phyloP scores from a whole-genome alignment of 345 rosid species.

The Dipteronia sinensis region DNA sequence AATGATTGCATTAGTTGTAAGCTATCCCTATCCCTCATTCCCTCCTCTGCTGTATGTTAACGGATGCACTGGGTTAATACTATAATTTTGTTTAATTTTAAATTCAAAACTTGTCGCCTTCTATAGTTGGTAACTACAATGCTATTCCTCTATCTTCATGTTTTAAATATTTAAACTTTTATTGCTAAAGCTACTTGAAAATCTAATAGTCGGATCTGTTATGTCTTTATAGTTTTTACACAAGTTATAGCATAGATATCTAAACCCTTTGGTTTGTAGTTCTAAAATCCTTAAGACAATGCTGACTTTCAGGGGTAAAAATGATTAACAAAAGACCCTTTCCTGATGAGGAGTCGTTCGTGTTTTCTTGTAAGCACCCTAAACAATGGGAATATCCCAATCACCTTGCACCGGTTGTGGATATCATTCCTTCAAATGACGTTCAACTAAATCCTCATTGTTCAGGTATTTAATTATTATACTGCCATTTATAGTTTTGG shows the following conservation, averaged over 20 bases:
- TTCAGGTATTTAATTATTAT: slow-evolving; percentile 40
- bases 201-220: neutral
- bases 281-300: slow-evolving; percentile 3
- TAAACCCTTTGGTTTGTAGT: no score
- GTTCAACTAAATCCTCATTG: slow-evolving; percentile 7
- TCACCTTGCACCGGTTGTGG: slow-evolving; percentile 23
- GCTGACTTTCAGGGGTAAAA: slow-evolving; percentile 25
- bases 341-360: slow-evolving; percentile 42
- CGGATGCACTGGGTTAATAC: neutral
- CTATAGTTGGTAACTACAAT: neutral
- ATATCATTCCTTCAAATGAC: slow-evolving; percentile 22
- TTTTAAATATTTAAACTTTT: neutral
- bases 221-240: neutral
- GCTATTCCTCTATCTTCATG: neutral
- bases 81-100: neutral
- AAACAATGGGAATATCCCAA: slow-evolving; percentile 38
- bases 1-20: neutral
- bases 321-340: slow-evolving; percentile 63
- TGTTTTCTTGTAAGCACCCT: slow-evolving; percentile 45
- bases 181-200: neutral
- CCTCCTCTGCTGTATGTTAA: neutral
- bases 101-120: neutral
- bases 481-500: neutral
- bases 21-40: neutral
- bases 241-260: neutral